Evolutionary conservation across 1,284 basidiomycete species (phyloP), one percentile per base, ranked within the genome.

Genomic region (Athelia psychrophila): DNA sequence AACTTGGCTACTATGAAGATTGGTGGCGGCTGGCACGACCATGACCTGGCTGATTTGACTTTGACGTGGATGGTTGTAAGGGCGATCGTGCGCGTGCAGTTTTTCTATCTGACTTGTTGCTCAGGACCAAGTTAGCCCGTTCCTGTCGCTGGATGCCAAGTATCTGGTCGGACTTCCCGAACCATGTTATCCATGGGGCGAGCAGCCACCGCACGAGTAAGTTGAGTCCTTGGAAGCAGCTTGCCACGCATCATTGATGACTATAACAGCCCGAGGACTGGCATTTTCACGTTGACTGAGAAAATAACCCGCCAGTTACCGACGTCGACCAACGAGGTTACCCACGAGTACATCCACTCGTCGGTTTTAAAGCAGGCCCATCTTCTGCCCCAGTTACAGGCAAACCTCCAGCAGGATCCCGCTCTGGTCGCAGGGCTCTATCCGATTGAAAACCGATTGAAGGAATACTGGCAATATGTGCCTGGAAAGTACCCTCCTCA

Each of bases 1-100:
- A 33, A 2, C n/a, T 22, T 49, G 48, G 44, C 42, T 52, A 18
- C 60, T 51, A 47, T 48, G 23, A n/a, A 87, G 84, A 76, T 88
- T 49, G 86, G 86, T 33, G 86, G 86, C 20, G 86, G 86, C 30
- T 88, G 80, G 65, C 62, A 73, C 25, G 72, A 80, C 42, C 86
- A 86, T 61, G 86, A 88, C 57, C 63, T 88, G n/a, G 74, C 86
- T 0, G 83, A 88, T 59, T 47, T 88, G 32, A 76, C 83, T 4
- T 67, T 88, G 38, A 71, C 71, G 40, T 88, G 86, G 86, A 86
- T 89, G 82, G 75, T 75, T 49, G 83, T 85, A 57, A 40, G 78
- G 64, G 50, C 35, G 24, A 45, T 40, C 24, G 25, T 38, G n/a
- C 13, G 8, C 35, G 22, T 44, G 40, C 47, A 18, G n/a, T n/a